Conservation (phyloP, 2,329 filamentous ascomycete genomes). For the Ophiosphaerella narmari region DNA sequence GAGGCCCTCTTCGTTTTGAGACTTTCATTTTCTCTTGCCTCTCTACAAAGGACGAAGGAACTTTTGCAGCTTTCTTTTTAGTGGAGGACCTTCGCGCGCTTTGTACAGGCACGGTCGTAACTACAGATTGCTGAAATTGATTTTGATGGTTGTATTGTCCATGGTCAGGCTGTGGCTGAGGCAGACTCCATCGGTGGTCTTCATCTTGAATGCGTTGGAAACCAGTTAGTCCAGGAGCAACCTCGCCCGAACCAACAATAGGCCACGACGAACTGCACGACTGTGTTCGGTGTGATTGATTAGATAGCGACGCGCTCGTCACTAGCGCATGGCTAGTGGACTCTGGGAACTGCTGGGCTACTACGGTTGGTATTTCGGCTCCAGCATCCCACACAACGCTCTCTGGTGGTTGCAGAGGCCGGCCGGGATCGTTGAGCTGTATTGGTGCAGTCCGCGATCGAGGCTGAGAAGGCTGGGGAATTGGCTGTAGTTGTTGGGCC, state of each 20-base stretch:
- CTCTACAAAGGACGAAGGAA: constrained; percentile 41
- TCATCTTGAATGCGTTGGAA: constrained; percentile 21
- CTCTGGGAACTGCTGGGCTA: constrained; percentile 18
- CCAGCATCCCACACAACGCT: constrained; percentile 16
- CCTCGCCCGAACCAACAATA: constrained; percentile 9
- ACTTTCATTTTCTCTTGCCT: constrained; percentile 41
- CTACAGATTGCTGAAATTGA: constrained; percentile 12
- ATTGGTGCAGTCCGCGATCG: constrained; percentile 18
- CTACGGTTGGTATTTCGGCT: constrained; percentile 11
- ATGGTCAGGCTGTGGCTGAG: constrained; percentile 14
- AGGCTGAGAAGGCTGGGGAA: constrained; percentile 26
- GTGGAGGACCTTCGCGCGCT: constrained; percentile 15
- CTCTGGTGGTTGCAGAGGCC: constrained; percentile 18
- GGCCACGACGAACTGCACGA: constrained; percentile 24
- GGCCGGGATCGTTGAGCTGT: constrained; percentile 18
- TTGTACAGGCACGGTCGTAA: constrained; percentile 4
- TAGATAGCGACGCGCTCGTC: constrained; percentile 10
- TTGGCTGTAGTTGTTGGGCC: constrained; percentile 22
- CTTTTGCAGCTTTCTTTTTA: constrained; percentile 35
- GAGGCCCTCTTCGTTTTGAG: constrained; percentile 36
- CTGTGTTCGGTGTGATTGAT: constrained; percentile 14
- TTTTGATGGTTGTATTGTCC: constrained; percentile 15
- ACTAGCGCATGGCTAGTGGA: constrained; percentile 19
- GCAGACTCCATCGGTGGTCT: constrained; percentile 24
- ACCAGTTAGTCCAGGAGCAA: constrained; percentile 10